Conservation (phyloP, 192 early-diverging fungal species). For the Linnemannia hyalina region DNA sequence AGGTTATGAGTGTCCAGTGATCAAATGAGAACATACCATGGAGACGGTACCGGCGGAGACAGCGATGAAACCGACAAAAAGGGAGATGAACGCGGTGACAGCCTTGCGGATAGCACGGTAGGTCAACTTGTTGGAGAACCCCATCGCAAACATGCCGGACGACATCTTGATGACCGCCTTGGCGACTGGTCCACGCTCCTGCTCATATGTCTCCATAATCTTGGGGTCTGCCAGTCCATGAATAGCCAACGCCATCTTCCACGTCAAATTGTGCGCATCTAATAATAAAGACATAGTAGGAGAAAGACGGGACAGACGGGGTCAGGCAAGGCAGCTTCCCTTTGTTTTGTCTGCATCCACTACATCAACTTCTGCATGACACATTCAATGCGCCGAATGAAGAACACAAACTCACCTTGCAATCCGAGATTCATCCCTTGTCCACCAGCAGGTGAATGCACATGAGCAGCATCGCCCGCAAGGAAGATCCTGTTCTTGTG, state of each 20-base stretch:
- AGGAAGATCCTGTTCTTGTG: constrained; percentile 58
- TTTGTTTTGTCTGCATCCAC: too few species aligned
- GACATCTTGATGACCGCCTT: constrained; percentile 42
- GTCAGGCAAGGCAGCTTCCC: not conserved
- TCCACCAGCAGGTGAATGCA: constrained; percentile 54
- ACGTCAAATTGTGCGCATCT: constrained; percentile 60
- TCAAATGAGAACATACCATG: constrained; percentile 22
- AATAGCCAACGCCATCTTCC: constrained; percentile 61
- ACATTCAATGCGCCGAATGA: not conserved
- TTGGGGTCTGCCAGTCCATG: constrained; percentile 5
- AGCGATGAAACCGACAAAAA: constrained; percentile 18
- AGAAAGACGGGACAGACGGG: not conserved
- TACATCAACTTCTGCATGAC: not conserved
- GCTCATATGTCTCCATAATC: constrained; percentile 39
- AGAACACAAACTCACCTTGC: constrained; percentile 19
- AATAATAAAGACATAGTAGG: constrained; percentile 9
- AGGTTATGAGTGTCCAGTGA: not conserved
- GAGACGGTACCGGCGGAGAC: constrained; percentile 37
- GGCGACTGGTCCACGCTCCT: constrained; percentile 40
- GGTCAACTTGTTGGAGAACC: constrained; percentile 17
- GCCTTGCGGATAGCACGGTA: constrained; percentile 13
- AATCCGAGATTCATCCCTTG: constrained; percentile 62
- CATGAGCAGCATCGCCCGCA: constrained; percentile 64
- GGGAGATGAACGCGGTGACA: constrained; percentile 18
- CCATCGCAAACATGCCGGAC: constrained; percentile 36